A percentile compares a stretch with the other conserved stretches of the same genome.
phyloP scores from a whole-genome alignment of 148 eudicot species.

The Bassia scoparia region DNA sequence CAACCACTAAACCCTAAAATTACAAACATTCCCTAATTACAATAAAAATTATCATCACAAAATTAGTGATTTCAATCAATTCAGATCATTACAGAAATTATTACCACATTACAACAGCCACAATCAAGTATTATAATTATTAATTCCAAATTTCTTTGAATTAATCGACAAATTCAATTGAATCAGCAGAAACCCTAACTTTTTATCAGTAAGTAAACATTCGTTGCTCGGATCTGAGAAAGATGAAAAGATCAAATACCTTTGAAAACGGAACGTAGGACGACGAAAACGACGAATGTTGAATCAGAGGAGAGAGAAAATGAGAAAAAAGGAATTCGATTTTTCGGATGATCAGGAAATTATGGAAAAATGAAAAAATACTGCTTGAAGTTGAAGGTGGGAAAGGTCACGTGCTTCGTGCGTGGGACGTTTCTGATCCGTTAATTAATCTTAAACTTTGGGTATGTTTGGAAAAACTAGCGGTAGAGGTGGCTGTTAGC shows the following conservation, averaged over 20 bases:
- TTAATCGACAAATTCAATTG: background rate
- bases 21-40: background rate
- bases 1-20: background rate
- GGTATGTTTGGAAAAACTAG: too few relatives aligned
- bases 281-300: background rate
- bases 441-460: background rate
- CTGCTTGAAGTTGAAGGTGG: background rate
- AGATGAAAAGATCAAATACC: background rate
- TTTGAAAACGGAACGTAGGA: background rate
- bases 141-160: background rate
- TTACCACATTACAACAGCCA: background rate
- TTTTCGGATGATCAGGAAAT: slow-evolving; percentile 8
- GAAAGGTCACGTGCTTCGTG: slow-evolving; percentile 23
- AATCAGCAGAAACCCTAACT: background rate
- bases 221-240: background rate
- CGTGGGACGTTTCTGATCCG: slow-evolving; percentile 16
- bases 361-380: background rate
- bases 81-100: background rate
- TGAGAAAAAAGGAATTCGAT: background rate
- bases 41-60: background rate
- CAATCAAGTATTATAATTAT: too few relatives aligned
- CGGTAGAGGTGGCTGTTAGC: too few relatives aligned
- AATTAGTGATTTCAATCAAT: background rate
- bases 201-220: too few relatives aligned
- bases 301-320: slow-evolving; percentile 14